A percentile compares a stretch with the other conserved stretches of the same genome.
phyloP scores from a whole-genome alignment of 2,329 filamentous ascomycete genomes.

The Grosmannia serpens region DNA sequence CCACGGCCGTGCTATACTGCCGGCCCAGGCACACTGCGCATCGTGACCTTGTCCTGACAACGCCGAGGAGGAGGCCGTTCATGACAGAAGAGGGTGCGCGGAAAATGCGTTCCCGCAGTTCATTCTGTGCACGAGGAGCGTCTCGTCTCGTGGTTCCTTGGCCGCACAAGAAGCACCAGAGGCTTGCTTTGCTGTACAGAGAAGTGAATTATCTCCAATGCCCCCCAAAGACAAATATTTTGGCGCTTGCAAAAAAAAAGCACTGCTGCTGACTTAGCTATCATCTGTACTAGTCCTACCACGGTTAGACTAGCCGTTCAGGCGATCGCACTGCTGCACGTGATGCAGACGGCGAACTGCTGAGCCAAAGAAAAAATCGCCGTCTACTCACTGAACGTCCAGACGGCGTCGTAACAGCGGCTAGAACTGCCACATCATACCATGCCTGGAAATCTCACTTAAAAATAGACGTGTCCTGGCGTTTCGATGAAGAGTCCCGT shows the following conservation, averaged over 20 bases:
- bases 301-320: neutral
- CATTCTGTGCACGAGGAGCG: neutral
- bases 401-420: neutral
- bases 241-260: too few relatives aligned
- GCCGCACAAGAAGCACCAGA: too few relatives aligned
- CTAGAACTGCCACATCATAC: neutral
- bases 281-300: neutral
- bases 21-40: neutral
- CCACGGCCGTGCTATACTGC: neutral
- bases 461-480: neutral
- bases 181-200: too few relatives aligned
- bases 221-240: too few relatives aligned
- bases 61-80: neutral
- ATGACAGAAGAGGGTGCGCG: neutral
- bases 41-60: neutral
- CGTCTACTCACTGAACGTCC: neutral
- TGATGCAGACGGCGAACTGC: neutral
- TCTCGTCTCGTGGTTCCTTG: too few relatives aligned
- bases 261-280: too few relatives aligned
- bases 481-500: neutral
- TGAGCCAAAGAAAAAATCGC: neutral
- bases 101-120: neutral
- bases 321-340: neutral
- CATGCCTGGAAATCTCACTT: neutral
- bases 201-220: too few relatives aligned